Base-by-base conservation (phyloP, 495 filamentous ascomycete species). In the Lindgomyces ingoldianus region DNA sequence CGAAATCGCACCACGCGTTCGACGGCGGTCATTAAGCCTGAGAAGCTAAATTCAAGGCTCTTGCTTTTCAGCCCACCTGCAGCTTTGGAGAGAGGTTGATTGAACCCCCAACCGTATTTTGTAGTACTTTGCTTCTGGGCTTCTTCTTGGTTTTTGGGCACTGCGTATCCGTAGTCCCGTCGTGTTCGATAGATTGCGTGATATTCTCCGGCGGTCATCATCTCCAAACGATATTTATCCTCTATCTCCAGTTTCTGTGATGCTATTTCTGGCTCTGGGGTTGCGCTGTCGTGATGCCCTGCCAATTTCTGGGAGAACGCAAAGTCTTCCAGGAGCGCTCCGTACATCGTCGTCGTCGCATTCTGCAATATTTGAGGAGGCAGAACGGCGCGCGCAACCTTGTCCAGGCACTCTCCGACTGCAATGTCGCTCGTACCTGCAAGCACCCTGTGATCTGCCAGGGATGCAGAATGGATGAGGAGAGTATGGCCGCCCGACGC, bases 401-500 rank as follows among this genome's bases (percentile, higher is more conserved):
- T 96, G 76, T 98, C 94, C 9, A 98, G 74, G 70, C 87, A 81
- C 71, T 95, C 87, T 59, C 94, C 94, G 49, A 96, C 77, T 1
- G 93, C 91, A 52, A 93, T 86, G 75, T 93, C 90, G 0, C 70
- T 69, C 3, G 87, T 87, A 8, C 82, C 79, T 11, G 89, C 90
- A 14, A 98, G 79, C 60, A 92, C 82, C 16, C 74, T 73, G 74
- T 98, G 93, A 21, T 85, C 77, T 11, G 79, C 83, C 1, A 94
- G 72, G 1, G 79, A 79, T 19, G 74, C 74, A 12, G 91, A 94
- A 52, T 88, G 84, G 1, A 96, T 81, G 2, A 98, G 84, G 60
- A 94, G 85, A 10, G 92, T 91, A 79, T 98, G 94, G 2, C 94
- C 94, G 18, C 94, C 94, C 0, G 91, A 96, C 45, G 91, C 90